phyloP scores from a whole-genome alignment of 2,329 filamentous ascomycete genomes.

The Trichoderma sp. region DNA sequence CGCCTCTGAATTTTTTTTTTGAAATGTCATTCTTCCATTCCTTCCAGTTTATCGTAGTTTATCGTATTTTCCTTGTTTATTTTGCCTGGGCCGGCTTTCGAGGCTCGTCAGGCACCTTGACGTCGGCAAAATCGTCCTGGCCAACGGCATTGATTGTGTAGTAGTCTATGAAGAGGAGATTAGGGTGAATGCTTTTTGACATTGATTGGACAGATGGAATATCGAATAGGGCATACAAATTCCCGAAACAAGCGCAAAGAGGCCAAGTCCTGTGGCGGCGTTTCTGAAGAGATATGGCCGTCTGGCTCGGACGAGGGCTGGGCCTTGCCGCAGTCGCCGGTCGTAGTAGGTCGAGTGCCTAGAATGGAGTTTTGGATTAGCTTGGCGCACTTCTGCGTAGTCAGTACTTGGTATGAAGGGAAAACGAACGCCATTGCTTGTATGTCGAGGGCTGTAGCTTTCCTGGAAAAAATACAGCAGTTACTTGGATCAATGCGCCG shows the following conservation, averaged over 20 bases:
- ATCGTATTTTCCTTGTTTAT: constrained; percentile 28
- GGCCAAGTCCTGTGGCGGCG: constrained; percentile 73
- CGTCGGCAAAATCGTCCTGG: constrained; percentile 96
- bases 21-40: neutral
- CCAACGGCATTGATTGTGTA: constrained; percentile 81
- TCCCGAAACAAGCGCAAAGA: constrained; percentile 75
- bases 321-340: constrained; percentile 79
- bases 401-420: neutral
- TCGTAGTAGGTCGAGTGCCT: constrained; percentile 81
- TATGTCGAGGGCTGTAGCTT: neutral
- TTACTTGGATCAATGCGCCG: neutral
- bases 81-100: constrained; percentile 49
- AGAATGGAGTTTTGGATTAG: neutral
- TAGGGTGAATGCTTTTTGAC: neutral
- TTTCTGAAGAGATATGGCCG: constrained; percentile 93
- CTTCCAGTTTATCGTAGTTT: neutral
- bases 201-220: neutral
- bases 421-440: constrained; percentile 12
- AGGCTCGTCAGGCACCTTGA: constrained; percentile 81
- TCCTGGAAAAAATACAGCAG: neutral
- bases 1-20: neutral
- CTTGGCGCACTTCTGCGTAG: neutral
- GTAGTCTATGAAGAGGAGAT: constrained; percentile 47
- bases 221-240: constrained; percentile 73
- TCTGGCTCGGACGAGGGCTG: constrained; percentile 87